Evolutionary conservation across 805 yeast genomes (phyloP).

Genomic region (Candida berthetii): DNA sequence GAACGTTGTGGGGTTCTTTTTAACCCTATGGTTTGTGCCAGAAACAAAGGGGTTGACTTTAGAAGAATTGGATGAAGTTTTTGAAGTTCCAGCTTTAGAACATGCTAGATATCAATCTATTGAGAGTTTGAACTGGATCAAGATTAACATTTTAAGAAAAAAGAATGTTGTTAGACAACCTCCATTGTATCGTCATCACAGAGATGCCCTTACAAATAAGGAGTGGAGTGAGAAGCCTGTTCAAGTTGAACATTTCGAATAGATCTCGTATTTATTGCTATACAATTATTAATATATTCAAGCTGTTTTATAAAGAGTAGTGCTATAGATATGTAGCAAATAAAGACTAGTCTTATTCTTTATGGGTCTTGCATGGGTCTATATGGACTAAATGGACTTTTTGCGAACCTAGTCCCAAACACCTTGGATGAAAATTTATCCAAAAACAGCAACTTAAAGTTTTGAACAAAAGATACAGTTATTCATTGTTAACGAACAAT

Average conservation of each 20-base stretch:
- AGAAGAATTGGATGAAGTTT: constrained; percentile 62
- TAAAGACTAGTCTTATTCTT: no score
- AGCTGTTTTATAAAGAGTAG: no score
- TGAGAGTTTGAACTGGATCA: constrained; percentile 32
- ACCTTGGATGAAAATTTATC: background rate
- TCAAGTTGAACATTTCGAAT: constrained; percentile 42
- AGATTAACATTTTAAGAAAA: constrained; percentile 33
- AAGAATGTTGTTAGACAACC: constrained; percentile 35
- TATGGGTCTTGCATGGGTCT: no score
- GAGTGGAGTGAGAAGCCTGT: constrained; percentile 50
- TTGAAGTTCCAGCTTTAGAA: constrained; percentile 41
- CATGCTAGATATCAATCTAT: constrained; percentile 42
- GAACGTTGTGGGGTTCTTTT: constrained; percentile 65
- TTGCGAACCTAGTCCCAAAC: background rate
- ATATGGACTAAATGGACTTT: no score
- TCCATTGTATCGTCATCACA: constrained; percentile 46
- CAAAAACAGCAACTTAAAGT: background rate
- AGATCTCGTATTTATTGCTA: background rate
- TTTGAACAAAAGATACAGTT: background rate
- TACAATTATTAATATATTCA: background rate
- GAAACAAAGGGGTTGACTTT: constrained; percentile 59
- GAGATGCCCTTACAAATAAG: constrained; percentile 48
- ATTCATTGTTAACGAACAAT: no score
- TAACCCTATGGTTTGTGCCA: constrained; percentile 66
- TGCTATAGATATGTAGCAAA: background rate